These are phyloP conservation scores for Phyllostachys edulis DNA, from an alignment of 176 grass and related monocot genomes.

Conservation along the genomic window DNA sequence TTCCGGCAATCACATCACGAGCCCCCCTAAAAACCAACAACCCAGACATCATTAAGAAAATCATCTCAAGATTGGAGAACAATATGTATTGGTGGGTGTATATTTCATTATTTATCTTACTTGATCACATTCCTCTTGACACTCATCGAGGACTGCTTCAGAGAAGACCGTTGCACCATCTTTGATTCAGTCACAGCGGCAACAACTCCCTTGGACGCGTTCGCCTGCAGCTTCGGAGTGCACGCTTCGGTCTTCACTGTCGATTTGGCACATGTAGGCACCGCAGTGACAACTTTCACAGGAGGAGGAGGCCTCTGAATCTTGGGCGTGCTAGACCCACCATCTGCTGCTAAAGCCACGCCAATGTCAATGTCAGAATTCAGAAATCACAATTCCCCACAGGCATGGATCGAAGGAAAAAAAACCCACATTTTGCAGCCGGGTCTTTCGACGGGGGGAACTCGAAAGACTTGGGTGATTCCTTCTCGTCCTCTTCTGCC, in stretches of 20 bases:
- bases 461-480: constrained; percentile 43
- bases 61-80: neutral
- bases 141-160: constrained; percentile 45
- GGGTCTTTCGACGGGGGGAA: constrained; percentile 13
- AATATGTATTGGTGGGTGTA: neutral
- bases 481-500: neutral
- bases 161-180: constrained; percentile 16
- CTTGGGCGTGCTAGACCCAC: constrained; percentile 46
- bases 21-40: constrained; percentile 21
- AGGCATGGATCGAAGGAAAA: neutral
- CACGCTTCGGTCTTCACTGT: constrained; percentile 8
- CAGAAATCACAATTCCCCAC: neutral
- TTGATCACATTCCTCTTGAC: constrained; percentile 55
- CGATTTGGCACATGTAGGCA: neutral
- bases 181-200: constrained; percentile 23
- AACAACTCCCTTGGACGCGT: constrained; percentile 29
- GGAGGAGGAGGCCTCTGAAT: constrained; percentile 33
- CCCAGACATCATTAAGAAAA: neutral
- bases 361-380: neutral
- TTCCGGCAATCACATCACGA: constrained; percentile 3
- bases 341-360: constrained; percentile 28
- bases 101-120: constrained; percentile 22
- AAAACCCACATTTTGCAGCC: constrained; percentile 37
- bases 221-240: constrained; percentile 41
- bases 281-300: neutral